A percentile compares a stretch with the other conserved stretches of the same genome.
phyloP scores from a whole-genome alignment of 2,329 filamentous ascomycete genomes.

The Sclerotinia subarctica region DNA sequence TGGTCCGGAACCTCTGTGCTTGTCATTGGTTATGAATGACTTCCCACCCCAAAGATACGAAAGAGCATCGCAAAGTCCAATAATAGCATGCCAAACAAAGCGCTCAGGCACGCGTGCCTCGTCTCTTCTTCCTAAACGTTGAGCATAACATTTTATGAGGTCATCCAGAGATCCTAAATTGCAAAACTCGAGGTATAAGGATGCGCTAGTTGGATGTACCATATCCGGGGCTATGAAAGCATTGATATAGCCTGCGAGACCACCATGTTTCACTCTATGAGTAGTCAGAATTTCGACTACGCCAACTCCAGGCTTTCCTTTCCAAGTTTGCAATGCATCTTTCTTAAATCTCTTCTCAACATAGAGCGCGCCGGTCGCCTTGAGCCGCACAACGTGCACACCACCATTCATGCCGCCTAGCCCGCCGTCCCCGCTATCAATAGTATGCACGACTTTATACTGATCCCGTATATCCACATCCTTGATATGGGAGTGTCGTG shows the following conservation, averaged over 20 bases:
- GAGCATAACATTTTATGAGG: conserved; percentile 27
- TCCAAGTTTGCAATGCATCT: not conserved
- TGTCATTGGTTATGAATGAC: conserved; percentile 18
- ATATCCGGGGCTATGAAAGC: conserved; percentile 25
- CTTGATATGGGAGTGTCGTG: conserved; percentile 13
- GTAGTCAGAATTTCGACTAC: conserved; percentile 30
- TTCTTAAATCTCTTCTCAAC: conserved; percentile 29
- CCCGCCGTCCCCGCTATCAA: conserved; percentile 29
- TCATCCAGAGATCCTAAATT: conserved; percentile 33
- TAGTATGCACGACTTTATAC: conserved; percentile 30
- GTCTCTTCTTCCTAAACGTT: conserved; percentile 13
- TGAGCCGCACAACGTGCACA: conserved; percentile 31
- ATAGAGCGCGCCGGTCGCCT: conserved; percentile 19
- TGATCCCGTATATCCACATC: conserved; percentile 23
- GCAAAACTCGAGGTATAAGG: conserved; percentile 36
- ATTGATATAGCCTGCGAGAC: conserved; percentile 28
- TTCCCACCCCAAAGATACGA: conserved; percentile 31
- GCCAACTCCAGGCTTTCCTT: conserved; percentile 1
- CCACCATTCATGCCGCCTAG: conserved; percentile 36
- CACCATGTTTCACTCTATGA: conserved; percentile 27
- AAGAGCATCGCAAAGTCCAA: conserved; percentile 33
- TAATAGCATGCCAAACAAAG: conserved; percentile 35
- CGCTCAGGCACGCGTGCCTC: conserved; percentile 26
- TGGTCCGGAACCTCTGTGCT: conserved; percentile 1
- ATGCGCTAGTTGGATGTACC: conserved; percentile 20